Base-by-base conservation (phyloP, 768 basidiomycete species). In the Termitomyces sp. region DNA sequence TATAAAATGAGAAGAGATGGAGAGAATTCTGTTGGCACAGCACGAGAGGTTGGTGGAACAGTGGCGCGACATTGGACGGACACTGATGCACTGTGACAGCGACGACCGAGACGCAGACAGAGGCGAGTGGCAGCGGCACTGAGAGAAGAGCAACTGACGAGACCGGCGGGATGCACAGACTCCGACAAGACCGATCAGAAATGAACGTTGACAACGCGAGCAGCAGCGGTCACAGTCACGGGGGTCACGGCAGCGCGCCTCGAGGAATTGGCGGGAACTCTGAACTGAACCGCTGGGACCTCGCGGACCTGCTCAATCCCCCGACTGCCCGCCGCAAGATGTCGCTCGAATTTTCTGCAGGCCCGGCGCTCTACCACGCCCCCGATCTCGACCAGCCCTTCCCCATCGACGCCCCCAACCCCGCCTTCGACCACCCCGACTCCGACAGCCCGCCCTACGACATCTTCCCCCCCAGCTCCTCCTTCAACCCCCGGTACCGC, bases 401-500 rank as follows among this genome's bases (percentile, higher is more conserved):
- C 70, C 72, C 67, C 62, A 63, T 74, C 31, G 76, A 80, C 62
- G 60, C 72, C 58, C 70, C 75, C 62, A 77, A 72, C 62, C 73
- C 70, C 48, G 70, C 66, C 67, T 46, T 73, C 45, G 87, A 89
- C 64, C 65, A 75, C 52, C 77, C 75, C 58, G 68, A 70, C 61
- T 61, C 77, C 51, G 86, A 88, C 64, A 84, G 86, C 59, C 64
- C 79, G 13, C 71, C 73, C 60, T 91, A 88, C 71, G 83, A 87
- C 69, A 70, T 90, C 51, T 89, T 88, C 71, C 75, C 80, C 56
- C 68, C 75, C 78, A 20, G 20, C 48, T 68, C 72, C 26, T 63
- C 81, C 7, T 83, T 84, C 67, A 70, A 73, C 51, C 79, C 81
- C 58, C 83, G 87, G 64, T 89, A 89, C 73, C 83, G 86, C 59